Conservation (phyloP, 805 yeast genomes). For the Brettanomyces naardenensis region DNA sequence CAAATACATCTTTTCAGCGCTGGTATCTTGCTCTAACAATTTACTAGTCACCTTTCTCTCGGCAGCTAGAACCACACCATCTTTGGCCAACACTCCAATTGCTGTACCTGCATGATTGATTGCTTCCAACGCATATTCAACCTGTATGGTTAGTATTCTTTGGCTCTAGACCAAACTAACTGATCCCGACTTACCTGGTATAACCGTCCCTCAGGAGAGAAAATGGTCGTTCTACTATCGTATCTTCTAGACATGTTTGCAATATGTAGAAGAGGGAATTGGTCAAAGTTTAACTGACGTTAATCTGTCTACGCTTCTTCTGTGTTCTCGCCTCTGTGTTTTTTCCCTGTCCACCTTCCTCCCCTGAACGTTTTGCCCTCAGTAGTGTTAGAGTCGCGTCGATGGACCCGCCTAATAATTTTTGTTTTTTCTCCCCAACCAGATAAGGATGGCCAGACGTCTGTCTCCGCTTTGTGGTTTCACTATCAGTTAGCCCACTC, state of each 20-base stretch:
- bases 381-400: too few relatives aligned
- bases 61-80: constrained; percentile 93
- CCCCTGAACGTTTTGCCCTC: too few relatives aligned
- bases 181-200: constrained; percentile 59
- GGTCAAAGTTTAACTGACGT: too few relatives aligned
- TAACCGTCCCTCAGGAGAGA: constrained; percentile 97
- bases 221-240: constrained; percentile 97
- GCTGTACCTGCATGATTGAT: constrained; percentile 80
- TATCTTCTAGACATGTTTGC: constrained; percentile 88
- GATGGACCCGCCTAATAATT: too few relatives aligned
- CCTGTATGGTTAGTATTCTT: constrained; percentile 30
- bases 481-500: too few relatives aligned
- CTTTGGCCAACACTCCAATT: constrained; percentile 65
- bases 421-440: too few relatives aligned
- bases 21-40: constrained; percentile 85
- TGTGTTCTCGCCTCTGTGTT: too few relatives aligned
- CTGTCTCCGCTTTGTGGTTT: too few relatives aligned
- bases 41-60: constrained; percentile 93
- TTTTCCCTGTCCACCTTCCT: too few relatives aligned
- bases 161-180: not conserved
- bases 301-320: too few relatives aligned
- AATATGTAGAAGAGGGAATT: not conserved
- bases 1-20: constrained; percentile 86
- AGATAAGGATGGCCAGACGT: too few relatives aligned
- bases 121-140: constrained; percentile 88